Evolutionary conservation across 1,284 basidiomycete species (phyloP), one percentile per base, ranked within the genome.

Genomic region (Xanthoconium separans): DNA sequence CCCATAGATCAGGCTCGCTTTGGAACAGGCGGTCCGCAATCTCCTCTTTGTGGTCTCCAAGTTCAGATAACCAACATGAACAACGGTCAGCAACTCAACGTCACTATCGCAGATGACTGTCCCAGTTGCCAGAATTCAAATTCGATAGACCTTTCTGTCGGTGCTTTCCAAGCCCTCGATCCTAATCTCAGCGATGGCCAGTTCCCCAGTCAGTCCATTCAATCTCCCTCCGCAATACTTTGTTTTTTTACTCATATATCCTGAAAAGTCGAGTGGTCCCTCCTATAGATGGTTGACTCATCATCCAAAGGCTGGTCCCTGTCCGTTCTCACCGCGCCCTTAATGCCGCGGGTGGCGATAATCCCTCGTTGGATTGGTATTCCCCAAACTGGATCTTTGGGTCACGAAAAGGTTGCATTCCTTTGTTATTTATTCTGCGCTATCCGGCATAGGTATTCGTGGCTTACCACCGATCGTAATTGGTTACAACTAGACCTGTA

Each of bases 61-160:
- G 80, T 95, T 60, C 61, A 69, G 58, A 83, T 95, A 68, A 87
- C 76, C 60, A 87, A 90, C 75, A 58, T 61, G 29, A 61, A 70
- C 51, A 86, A 83, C 71, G 76, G 78, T 58, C 77, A 82, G 69
- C 70, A 69, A 18, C 81, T 90, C 57, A 76, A 71, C 3, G 92
- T 85, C 54, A 79, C 75, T 22, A 77, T 95, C 61, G 87, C 80
- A 15, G 93, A 95, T 64, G 84, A 78, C 24, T 96, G 94, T 80
- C 93, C 93, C n/a, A 85, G 84, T 9, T 98, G 95, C 76, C 34
- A 62, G 1, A 80, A 79, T 57, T 18, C 51, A 34, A 76, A 87
- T 69, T 87, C 84, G 20, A 83, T 98, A 65, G 95, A 98, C 70
- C 80, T 97, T 55, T 93, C 91, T 13, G 59, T 69, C n/a, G 84